phyloP scores from a whole-genome alignment of 306 rosid species.

The Sicyos edulis region DNA sequence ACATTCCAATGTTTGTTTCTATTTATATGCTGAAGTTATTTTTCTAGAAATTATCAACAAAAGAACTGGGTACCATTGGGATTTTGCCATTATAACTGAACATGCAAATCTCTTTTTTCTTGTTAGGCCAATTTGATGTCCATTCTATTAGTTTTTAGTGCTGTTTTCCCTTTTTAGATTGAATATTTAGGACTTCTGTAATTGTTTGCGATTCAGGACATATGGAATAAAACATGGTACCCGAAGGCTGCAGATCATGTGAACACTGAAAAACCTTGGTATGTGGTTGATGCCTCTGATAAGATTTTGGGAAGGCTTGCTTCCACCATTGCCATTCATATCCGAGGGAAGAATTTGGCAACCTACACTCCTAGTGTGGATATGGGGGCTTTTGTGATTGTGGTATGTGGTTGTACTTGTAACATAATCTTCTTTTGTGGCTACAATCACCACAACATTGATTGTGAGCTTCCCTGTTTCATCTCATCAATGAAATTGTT shows the following conservation, averaged over 20 bases:
- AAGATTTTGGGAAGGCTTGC: slow-evolving; percentile 87
- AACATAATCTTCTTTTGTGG: background rate
- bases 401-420: slow-evolving; percentile 49
- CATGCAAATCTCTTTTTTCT: background rate
- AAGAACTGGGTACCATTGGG: background rate
- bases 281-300: slow-evolving; percentile 82
- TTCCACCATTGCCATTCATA: slow-evolving; percentile 74
- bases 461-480: background rate
- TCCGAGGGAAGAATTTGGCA: slow-evolving; percentile 69
- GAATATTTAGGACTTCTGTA: background rate
- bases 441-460: background rate
- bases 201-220: slow-evolving; percentile 45
- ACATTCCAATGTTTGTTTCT: background rate
- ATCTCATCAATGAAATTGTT: too few species aligned
- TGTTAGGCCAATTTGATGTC: background rate
- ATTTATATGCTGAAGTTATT: background rate
- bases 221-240: slow-evolving; percentile 90
- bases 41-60: background rate
- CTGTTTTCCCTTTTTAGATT: background rate
- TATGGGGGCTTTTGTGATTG: slow-evolving; percentile 96
- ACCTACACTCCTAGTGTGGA: slow-evolving; percentile 93
- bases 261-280: slow-evolving; percentile 82
- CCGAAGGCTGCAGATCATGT: slow-evolving; percentile 95
- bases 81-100: background rate
- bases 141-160: background rate